Evolutionary conservation across 2,329 filamentous ascomycete genomes (phyloP), one percentile per base, ranked within the genome.

Genomic region (Monosporascus sp.): DNA sequence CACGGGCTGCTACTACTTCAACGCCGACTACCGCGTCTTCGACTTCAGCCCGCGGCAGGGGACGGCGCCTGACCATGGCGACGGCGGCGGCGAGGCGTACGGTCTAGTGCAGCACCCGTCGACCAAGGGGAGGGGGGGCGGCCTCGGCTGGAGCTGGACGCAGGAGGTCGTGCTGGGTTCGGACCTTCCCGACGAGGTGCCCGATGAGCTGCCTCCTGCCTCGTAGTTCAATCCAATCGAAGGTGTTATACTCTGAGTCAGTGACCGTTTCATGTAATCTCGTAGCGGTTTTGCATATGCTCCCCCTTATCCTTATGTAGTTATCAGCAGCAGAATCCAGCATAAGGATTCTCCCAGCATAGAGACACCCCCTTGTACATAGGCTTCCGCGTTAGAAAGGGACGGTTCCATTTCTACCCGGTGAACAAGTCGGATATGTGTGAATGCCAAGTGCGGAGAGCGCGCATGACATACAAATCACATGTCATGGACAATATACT

Each of bases 1-100:
- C 7, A 76, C 74, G 8, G 78, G 82, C 2, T 72, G 71, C 58
- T 79, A 72, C 71, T 83, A 74, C 60, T 79, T 77, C 63, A 87
- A 87, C 56, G 80, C 79, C 11, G 84, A 88, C 60, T 88, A 83
- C 65, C 76, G 84, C 14, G 70, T 87, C 31, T 87, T 87, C 60
- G 75, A 81, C 18, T 82, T 83, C 14, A 15, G 58, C 48, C 49
- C 24, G 18, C 37, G 38, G 41, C 8, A 9, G 46, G 55, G 6
- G 55, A 51, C 1, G 37, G 39, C n/a, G 54, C 18, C 1, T 57
- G 41, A 22, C n/a, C n/a, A 15, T 31, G 60, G 54, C 18, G 55
- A 58, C 14, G 52, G 48, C 48, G 46, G 43, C 8, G 45, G 54
- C 2, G 57, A 67, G 2, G 68, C 59, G 11, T 66, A 65, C 49